These are phyloP conservation scores for Aspergillus sp. DNA, from an alignment of 2,329 filamentous ascomycete genomes.

Conservation along the genomic window DNA sequence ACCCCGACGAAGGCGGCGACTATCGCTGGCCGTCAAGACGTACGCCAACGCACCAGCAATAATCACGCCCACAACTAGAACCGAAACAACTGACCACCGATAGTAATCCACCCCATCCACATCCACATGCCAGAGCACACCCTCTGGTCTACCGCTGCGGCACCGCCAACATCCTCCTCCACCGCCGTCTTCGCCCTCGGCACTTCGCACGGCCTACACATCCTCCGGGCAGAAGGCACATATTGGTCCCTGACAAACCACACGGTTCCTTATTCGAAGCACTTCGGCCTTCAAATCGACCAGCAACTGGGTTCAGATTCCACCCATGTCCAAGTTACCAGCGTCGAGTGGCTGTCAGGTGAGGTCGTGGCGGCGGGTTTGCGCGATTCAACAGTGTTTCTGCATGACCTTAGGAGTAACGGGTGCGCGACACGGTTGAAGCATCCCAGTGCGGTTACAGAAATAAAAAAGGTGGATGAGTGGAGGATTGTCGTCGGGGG, in stretches of 20 bases:
- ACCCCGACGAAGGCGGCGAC: slow-evolving; percentile 24
- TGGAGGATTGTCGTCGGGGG: slow-evolving; percentile 30
- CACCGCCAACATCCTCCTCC: slow-evolving; percentile 20
- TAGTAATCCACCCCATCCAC: slow-evolving; percentile 21
- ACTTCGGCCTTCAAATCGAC: too few relatives aligned
- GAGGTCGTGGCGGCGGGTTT: slow-evolving; percentile 30
- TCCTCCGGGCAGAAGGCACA: slow-evolving; percentile 16
- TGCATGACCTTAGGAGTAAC: slow-evolving; percentile 29
- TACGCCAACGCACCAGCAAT: slow-evolving; percentile 4
- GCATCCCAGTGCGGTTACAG: slow-evolving; percentile 25
- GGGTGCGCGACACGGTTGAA: slow-evolving; percentile 25
- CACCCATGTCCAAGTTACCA: slow-evolving; percentile 11
- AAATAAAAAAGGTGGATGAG: slow-evolving; percentile 29
- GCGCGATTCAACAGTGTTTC: slow-evolving; percentile 25
- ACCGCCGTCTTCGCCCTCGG: slow-evolving; percentile 29
- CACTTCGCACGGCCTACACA: slow-evolving; percentile 29
- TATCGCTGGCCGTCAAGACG: slow-evolving; percentile 25
- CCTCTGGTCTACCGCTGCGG: slow-evolving; percentile 31
- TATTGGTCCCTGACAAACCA: slow-evolving; percentile 15
- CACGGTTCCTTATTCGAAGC: too few relatives aligned
- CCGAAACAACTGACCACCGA: background rate
- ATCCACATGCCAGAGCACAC: slow-evolving; percentile 22
- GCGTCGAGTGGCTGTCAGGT: slow-evolving; percentile 32
- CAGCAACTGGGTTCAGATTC: slow-evolving; percentile 1
- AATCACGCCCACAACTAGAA: background rate